Conservation (phyloP, 805 yeast species). For the Candida broadrunensis region DNA sequence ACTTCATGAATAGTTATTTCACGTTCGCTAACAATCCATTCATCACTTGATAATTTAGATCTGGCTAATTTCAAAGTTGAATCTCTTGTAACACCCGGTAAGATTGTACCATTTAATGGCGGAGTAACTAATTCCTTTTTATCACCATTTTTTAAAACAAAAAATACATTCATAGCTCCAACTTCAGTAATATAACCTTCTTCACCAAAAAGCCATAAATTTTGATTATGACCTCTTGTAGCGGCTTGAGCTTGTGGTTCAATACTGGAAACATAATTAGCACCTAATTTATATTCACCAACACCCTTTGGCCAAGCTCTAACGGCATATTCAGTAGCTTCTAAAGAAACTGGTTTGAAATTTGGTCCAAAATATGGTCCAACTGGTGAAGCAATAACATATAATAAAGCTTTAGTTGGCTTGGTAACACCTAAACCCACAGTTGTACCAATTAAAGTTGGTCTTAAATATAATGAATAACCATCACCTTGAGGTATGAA, state of each 20-base stretch:
- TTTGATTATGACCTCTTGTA: slow-evolving; percentile 88
- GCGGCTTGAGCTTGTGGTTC: slow-evolving; percentile 91
- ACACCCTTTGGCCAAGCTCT: slow-evolving; percentile 99
- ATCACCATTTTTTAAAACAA: slow-evolving; percentile 74
- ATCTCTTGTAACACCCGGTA: slow-evolving; percentile 96
- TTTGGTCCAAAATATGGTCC: slow-evolving; percentile 93
- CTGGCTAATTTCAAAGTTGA: slow-evolving; percentile 77
- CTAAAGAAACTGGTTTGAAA: slow-evolving; percentile 90
- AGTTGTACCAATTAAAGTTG: slow-evolving; percentile 92
- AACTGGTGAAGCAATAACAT: slow-evolving; percentile 89
- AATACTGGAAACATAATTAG: slow-evolving; percentile 95
- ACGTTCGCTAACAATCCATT: slow-evolving; percentile 86
- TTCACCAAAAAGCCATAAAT: slow-evolving; percentile 93
- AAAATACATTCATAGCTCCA: slow-evolving; percentile 96
- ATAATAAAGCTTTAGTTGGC: slow-evolving; percentile 80
- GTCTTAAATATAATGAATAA: slow-evolving; percentile 89
- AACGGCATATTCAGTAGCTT: slow-evolving; percentile 93
- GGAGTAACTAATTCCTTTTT: slow-evolving; percentile 92
- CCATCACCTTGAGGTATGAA: slow-evolving; percentile 86
- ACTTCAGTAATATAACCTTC: slow-evolving; percentile 88
- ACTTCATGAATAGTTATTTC: slow-evolving; percentile 80
- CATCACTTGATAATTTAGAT: slow-evolving; percentile 66
- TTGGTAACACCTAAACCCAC: slow-evolving; percentile 82
- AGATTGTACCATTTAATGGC: slow-evolving; percentile 94
- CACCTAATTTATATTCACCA: slow-evolving; percentile 95